Evolutionary conservation across 805 yeast species (phyloP).

Genomic region (Yarrowia sp.): DNA sequence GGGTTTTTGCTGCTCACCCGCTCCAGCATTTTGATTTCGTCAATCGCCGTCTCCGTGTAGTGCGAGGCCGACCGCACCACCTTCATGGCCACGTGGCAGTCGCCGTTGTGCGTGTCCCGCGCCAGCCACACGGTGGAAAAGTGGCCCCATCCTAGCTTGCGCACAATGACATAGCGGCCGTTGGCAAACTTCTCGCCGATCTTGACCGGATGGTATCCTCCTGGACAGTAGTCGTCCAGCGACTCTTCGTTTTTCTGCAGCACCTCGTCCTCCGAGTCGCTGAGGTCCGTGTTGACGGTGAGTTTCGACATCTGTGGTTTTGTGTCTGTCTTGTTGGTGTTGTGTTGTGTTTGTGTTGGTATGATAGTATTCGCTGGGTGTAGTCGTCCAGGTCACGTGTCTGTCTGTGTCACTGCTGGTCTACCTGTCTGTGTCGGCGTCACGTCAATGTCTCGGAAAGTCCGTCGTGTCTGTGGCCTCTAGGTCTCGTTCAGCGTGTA

Average conservation of each 20-base stretch:
- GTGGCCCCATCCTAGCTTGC: slow-evolving; percentile 99
- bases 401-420: too few relatives aligned
- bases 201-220: slow-evolving; percentile 94
- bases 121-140: slow-evolving; percentile 96
- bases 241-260: slow-evolving; percentile 61
- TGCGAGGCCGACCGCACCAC: slow-evolving; percentile 87
- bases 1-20: slow-evolving; percentile 58
- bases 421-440: not conserved
- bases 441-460: not conserved
- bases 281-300: slow-evolving; percentile 22
- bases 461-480: too few relatives aligned
- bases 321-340: not conserved
- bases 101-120: slow-evolving; percentile 49
- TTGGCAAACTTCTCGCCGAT: slow-evolving; percentile 82
- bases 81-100: slow-evolving; percentile 86
- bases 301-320: not conserved
- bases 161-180: slow-evolving; percentile 69
- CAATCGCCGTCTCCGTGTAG: slow-evolving; percentile 90
- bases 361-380: not conserved
- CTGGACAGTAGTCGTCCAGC: slow-evolving; percentile 75
- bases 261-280: slow-evolving; percentile 20
- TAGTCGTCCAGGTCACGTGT: too few relatives aligned
- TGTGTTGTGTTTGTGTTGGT: not conserved
- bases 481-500: not conserved
- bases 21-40: slow-evolving; percentile 79